Evolutionary conservation across 345 rosid species (phyloP).

Genomic region (Mercurialis annua): DNA sequence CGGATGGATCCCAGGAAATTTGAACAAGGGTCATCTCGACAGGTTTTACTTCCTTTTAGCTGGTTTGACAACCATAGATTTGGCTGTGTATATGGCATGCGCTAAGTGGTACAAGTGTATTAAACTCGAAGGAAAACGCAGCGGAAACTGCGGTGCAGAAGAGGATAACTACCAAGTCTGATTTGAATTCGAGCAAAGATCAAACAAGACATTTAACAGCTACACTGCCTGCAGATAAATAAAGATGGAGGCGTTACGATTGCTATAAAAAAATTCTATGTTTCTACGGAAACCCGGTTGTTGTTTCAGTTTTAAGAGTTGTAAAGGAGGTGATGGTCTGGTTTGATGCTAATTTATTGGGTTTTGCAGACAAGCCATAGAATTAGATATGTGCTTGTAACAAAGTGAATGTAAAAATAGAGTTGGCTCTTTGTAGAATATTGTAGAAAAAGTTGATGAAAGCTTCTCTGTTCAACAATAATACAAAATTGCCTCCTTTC

Average conservation of each 20-base stretch:
- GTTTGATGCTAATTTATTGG: conserved; percentile 21
- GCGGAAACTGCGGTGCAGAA: conserved; percentile 29
- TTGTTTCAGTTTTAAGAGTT: conserved; percentile 6
- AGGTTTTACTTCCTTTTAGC: conserved; percentile 93
- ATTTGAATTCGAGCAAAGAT: conserved; percentile 16
- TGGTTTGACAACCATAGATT: conserved; percentile 58
- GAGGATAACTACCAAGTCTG: conserved; percentile 47
- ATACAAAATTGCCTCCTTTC: conserved; percentile 16
- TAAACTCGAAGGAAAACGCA: conserved; percentile 54
- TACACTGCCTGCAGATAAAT: conserved; percentile 26
- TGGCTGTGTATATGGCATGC: conserved; percentile 58
- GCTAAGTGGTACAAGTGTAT: conserved; percentile 89
- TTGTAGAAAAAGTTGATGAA: background rate
- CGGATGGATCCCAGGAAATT: conserved; percentile 96
- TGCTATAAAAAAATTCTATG: background rate
- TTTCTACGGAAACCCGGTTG: conserved; percentile 15
- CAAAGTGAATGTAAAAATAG: conserved; percentile 11
- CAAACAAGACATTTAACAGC: conserved; percentile 5
- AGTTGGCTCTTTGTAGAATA: conserved; percentile 7
- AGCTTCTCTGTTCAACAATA: conserved; percentile 16
- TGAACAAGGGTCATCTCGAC: conserved; percentile 93
- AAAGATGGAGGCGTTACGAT: conserved; percentile 21
- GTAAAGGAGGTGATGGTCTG: conserved; percentile 10
- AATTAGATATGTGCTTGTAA: conserved; percentile 8
- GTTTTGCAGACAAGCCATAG: conserved; percentile 6